Evolutionary conservation across 2,329 filamentous ascomycete genomes (phyloP).

Genomic region (Colletotrichum cordylinicola): DNA sequence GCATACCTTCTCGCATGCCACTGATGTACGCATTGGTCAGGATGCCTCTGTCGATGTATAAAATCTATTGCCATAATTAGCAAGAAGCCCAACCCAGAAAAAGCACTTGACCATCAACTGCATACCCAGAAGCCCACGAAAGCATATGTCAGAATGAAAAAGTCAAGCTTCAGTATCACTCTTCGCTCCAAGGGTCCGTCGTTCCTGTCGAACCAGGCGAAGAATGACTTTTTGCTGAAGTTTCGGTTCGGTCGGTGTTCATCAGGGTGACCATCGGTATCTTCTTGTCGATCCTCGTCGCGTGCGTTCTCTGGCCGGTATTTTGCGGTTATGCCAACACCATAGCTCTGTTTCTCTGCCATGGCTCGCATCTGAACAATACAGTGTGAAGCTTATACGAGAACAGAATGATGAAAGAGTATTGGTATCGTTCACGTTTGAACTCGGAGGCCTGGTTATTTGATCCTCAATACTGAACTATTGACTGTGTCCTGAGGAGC

Average conservation of each 20-base stretch:
- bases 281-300: background rate
- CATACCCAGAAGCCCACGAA: background rate
- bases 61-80: background rate
- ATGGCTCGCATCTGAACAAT: background rate
- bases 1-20: background rate
- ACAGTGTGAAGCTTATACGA: rapidly evolving
- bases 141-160: background rate
- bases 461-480: too few relatives aligned
- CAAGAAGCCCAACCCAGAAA: background rate
- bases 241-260: background rate
- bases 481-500: rapidly evolving
- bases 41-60: background rate
- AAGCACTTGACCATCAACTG: background rate
- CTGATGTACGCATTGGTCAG: background rate
- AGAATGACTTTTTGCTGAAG: background rate
- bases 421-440: rapidly evolving
- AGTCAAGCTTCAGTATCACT: background rate
- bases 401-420: background rate
- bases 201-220: background rate
- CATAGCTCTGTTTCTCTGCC: background rate
- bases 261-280: background rate
- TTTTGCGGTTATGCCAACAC: background rate
- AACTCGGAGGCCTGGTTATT: background rate
- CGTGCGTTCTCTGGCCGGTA: background rate
- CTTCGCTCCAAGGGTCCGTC: background rate